Evolutionary conservation across 1,139 yeast species (phyloP).

Genomic region (Debaryomycetaceae sp.): DNA sequence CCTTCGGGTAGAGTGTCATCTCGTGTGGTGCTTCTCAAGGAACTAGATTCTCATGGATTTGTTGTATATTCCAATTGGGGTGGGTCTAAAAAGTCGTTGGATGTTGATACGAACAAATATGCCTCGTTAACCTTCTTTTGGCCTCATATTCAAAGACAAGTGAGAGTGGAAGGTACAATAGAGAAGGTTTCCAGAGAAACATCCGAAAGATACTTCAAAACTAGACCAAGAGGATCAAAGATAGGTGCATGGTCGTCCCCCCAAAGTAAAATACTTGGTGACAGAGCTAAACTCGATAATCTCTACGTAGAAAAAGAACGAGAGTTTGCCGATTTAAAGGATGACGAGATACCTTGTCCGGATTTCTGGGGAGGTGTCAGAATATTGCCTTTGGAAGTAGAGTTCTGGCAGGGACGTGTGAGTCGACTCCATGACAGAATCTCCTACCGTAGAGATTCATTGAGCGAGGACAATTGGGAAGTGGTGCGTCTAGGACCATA

Average conservation of each 20-base stretch:
- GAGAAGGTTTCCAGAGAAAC: slow-evolving; percentile 73
- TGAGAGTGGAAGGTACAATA: slow-evolving; percentile 83
- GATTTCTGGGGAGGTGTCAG: slow-evolving; percentile 95
- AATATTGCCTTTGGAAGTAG: slow-evolving; percentile 83
- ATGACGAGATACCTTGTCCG: slow-evolving; percentile 80
- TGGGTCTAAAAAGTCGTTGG: slow-evolving; percentile 74
- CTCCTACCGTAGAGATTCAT: slow-evolving; percentile 57
- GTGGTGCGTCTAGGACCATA: slow-evolving; percentile 74
- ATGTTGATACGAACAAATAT: slow-evolving; percentile 65
- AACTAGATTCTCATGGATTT: slow-evolving; percentile 79
- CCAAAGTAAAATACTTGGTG: slow-evolving; percentile 60
- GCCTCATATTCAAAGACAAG: slow-evolving; percentile 88
- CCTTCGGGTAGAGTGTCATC: slow-evolving; percentile 88
- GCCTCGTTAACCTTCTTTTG: slow-evolving; percentile 91
- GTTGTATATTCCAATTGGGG: slow-evolving; percentile 93
- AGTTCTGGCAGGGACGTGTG: slow-evolving; percentile 95
- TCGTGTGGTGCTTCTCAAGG: slow-evolving; percentile 81
- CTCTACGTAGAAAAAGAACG: slow-evolving; percentile 45
- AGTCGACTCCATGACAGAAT: slow-evolving; percentile 90
- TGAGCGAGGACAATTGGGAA: slow-evolving; percentile 53
- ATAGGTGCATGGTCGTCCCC: slow-evolving; percentile 98
- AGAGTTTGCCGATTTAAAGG: slow-evolving; percentile 53
- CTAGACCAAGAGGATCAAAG: slow-evolving; percentile 89
- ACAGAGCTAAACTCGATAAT: slow-evolving; percentile 61
- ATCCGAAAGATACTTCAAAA: slow-evolving; percentile 70